phyloP scores from a whole-genome alignment of 2,329 filamentous ascomycete species.

The Chaetomium strumarium region DNA sequence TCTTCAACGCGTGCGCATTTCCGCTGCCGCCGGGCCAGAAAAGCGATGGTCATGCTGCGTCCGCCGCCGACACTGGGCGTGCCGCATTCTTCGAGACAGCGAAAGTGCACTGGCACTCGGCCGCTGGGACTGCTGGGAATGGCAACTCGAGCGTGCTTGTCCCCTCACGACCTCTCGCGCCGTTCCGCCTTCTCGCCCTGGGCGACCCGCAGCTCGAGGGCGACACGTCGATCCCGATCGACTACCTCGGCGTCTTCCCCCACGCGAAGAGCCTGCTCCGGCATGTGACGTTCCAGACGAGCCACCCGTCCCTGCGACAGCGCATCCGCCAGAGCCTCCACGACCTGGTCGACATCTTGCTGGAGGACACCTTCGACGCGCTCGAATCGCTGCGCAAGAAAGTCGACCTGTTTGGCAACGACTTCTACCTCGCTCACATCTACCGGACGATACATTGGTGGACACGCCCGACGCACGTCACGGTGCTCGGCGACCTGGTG shows the following conservation, averaged over 20 bases:
- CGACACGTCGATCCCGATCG: constrained; percentile 70
- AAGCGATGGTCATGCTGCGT: constrained; percentile 1
- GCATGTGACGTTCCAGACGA: constrained; percentile 43
- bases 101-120: constrained; percentile 35
- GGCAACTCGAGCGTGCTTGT: constrained; percentile 11
- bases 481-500: constrained; percentile 83
- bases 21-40: constrained; percentile 55
- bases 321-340: constrained; percentile 50
- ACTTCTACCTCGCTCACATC: constrained; percentile 90
- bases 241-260: constrained; percentile 47
- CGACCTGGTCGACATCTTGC: constrained; percentile 54
- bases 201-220: constrained; percentile 93
- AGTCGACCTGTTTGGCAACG: constrained; percentile 86
- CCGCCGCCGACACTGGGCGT: constrained; percentile 11
- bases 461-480: constrained; percentile 76
- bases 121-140: constrained; percentile 24
- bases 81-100: constrained; percentile 36
- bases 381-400: constrained; percentile 67
- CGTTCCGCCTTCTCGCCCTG: constrained; percentile 80
- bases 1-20: constrained; percentile 76
- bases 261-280: constrained; percentile 43
- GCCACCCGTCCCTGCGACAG: constrained; percentile 43
- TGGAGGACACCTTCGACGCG: constrained; percentile 63
- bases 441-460: constrained; percentile 81
- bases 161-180: constrained; percentile 43